Percentiles rank a stretch among this genome's conserved stretches.
phyloP scores from a whole-genome alignment of 2,329 filamentous ascomycete genomes.

The Colletotrichum gigasporum region DNA sequence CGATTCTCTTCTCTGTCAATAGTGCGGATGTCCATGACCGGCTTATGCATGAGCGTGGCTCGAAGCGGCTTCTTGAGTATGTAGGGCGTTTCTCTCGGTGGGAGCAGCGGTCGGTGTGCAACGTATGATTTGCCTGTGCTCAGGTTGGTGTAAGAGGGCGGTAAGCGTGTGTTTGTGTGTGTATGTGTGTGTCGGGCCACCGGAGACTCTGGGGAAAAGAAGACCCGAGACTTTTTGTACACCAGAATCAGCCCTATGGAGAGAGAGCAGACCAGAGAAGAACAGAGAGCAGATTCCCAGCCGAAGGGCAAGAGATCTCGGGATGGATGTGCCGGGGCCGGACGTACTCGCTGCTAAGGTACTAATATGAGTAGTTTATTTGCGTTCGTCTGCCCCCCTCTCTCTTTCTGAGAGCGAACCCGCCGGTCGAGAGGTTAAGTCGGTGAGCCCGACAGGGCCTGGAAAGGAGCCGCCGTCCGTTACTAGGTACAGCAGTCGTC shows the following conservation, averaged over 20 bases:
- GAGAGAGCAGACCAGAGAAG: not conserved
- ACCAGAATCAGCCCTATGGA: not conserved
- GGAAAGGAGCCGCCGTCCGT: not conserved
- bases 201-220: not conserved
- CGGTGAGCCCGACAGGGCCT: not conserved
- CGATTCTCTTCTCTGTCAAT: constrained; percentile 58
- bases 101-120: too few relatives aligned
- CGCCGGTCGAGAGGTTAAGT: too few relatives aligned
- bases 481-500: too few relatives aligned
- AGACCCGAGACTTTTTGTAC: constrained; percentile 21
- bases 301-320: not conserved
- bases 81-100: too few relatives aligned
- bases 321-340: not conserved
- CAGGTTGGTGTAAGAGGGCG: not conserved
- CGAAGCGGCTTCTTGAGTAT: not conserved
- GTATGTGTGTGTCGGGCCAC: too few relatives aligned
- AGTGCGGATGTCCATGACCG: constrained; percentile 28
- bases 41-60: constrained; percentile 13
- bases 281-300: not conserved
- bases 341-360: too few relatives aligned
- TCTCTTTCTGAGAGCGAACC: too few relatives aligned
- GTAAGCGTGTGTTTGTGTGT: too few relatives aligned
- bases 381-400: not conserved
- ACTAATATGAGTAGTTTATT: constrained; percentile 8
- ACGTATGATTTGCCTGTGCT: too few relatives aligned